phyloP scores from a whole-genome alignment of 2,329 filamentous ascomycete genomes.

The Blastomyces gilchristii region DNA sequence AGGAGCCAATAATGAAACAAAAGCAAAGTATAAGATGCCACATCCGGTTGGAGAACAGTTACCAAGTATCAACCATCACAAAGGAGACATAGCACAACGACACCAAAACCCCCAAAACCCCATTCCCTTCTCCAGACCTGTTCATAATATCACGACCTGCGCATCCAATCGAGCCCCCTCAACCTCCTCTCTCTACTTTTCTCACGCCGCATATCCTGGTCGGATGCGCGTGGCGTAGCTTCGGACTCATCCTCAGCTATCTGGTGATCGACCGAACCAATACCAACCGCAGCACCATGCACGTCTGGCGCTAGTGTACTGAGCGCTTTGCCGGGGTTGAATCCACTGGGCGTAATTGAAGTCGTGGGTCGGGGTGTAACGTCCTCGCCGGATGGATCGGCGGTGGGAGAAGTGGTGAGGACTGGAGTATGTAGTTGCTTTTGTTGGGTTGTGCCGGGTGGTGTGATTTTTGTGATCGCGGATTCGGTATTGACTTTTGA shows the following conservation, averaged over 20 bases:
- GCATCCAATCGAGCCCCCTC: constrained; percentile 15
- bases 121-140: not conserved
- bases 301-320: constrained; percentile 1
- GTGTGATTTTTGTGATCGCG: not conserved
- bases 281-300: constrained; percentile 3
- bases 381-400: not conserved
- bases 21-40: not conserved
- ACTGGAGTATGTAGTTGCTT: not conserved
- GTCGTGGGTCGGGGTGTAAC: constrained; percentile 9
- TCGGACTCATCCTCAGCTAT: constrained; percentile 3
- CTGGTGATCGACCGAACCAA: constrained; percentile 9
- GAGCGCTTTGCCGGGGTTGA: not conserved
- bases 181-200: constrained; percentile 11
- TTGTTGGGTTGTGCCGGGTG: not conserved
- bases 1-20: not conserved
- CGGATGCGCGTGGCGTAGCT: constrained; percentile 12
- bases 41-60: not conserved
- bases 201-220: constrained; percentile 7
- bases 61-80: not conserved
- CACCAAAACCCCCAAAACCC: not conserved
- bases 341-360: not conserved
- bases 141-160: constrained; percentile 5
- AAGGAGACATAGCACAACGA: not conserved
- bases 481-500: not conserved
- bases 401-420: not conserved